Base-by-base conservation (phyloP, 2,329 filamentous ascomycete species). In the Cordyceps javanica region DNA sequence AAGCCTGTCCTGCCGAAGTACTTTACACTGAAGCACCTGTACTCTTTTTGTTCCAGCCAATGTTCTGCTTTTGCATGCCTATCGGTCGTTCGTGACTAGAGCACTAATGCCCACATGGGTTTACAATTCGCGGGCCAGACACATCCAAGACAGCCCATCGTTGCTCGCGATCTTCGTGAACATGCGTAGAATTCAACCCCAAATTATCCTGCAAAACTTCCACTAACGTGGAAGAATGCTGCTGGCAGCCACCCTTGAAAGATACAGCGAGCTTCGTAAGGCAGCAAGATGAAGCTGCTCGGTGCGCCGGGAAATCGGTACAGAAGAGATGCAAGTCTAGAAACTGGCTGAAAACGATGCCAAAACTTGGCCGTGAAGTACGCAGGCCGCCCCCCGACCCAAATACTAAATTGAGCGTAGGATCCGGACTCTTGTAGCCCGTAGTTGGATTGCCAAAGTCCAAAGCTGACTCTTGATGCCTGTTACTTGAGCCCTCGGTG, bases 301-400 rank as follows among this genome's bases (percentile, higher is more conserved):
- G 23, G n/a, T 30, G 68, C 69, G 2, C 69, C 25, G 80, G 77
- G 1, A 82, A 60, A 3, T 65, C 65, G 5, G 75, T 78, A 59
- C 78, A 76, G 3, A 86, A 69, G 5, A 86, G 61, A 60, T 85
- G 82, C 19, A 85, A 53, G 46, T 83, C 77, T 0, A 82, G 69
- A 42, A 85, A 72, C 66, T 82, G 77, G 6, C 75, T 63, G 60
- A 86, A 86, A 5, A 80, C 74, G 14, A 75, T 70, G 5, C 82
- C 82, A 56, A 82, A 83, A 16, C 73, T 73, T 6, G 80, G 79
- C 59, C n/a, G 60, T 39, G 23, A 61, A 19, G 30, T 59, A 55
- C 14, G 60, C 16, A 50, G 32, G 13, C 8, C 6, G 14, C 16
- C 26, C 36, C 19, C 13, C 9, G n/a, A 50, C 2, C 26, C 19